A percentile compares a stretch with the other conserved stretches of the same genome.
Conservation (phyloP, 495 filamentous ascomycete genomes). For the Penicillium subrubescens region DNA sequence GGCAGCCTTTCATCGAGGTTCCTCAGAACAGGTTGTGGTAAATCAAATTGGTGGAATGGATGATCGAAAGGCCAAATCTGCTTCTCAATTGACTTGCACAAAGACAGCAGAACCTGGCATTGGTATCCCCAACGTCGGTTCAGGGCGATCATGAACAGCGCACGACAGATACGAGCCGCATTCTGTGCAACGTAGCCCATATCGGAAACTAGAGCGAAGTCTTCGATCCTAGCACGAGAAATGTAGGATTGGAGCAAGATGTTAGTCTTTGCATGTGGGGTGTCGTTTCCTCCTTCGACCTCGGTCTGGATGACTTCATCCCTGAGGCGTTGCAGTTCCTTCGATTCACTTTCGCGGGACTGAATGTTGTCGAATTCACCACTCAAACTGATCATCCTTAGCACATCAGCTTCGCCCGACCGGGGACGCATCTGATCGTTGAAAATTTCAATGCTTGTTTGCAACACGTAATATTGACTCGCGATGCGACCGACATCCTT, state of each 20-base stretch:
- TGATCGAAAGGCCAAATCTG: conserved; percentile 93
- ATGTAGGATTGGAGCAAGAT: conserved; percentile 94
- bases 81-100: conserved; percentile 97
- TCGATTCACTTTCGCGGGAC: conserved; percentile 79
- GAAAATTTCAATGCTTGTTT: conserved; percentile 92
- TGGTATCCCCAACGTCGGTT: conserved; percentile 94
- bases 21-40: conserved; percentile 78
- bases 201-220: conserved; percentile 91
- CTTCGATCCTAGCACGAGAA: conserved; percentile 81
- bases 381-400: conserved; percentile 94
- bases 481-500: conserved; percentile 97
- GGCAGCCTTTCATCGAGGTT: conserved; percentile 78
- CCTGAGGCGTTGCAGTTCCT: conserved; percentile 70
- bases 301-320: conserved; percentile 70
- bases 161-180: conserved; percentile 88
- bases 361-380: conserved; percentile 98
- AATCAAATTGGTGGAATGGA: conserved; percentile 91
- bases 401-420: conserved; percentile 82
- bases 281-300: conserved; percentile 72
- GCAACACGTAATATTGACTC: conserved; percentile 93
- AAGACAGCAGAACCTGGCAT: conserved; percentile 81
- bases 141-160: conserved; percentile 95
- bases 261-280: conserved; percentile 89
- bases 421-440: conserved; percentile 84
- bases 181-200: conserved; percentile 95